Percentiles rank a stretch among this genome's conserved stretches.
These are phyloP conservation scores for Neurospora hispaniola DNA, from an alignment of 495 filamentous ascomycete species.

Conservation along the genomic window DNA sequence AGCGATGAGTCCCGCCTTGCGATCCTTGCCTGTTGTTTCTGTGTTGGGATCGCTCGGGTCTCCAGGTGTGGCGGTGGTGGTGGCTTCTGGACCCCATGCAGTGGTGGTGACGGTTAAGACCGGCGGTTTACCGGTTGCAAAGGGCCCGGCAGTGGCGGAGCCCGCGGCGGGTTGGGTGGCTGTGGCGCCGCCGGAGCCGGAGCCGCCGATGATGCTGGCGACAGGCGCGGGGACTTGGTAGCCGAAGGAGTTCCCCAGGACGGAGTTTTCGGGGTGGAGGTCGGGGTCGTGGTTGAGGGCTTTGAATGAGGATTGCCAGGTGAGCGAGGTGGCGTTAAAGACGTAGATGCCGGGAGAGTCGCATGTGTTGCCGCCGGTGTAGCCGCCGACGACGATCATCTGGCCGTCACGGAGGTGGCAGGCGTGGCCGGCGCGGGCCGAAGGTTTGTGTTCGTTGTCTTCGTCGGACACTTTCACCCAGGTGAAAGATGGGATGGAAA, in stretches of 20 bases:
- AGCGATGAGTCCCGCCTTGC: slow-evolving; percentile 47
- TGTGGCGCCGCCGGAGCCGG: slow-evolving; percentile 50
- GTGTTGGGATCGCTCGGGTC: neutral
- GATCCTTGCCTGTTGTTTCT: slow-evolving; percentile 23
- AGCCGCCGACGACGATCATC: slow-evolving; percentile 64
- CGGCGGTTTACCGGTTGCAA: slow-evolving; percentile 54
- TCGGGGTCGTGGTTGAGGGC: slow-evolving; percentile 28
- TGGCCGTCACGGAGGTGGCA: slow-evolving; percentile 60
- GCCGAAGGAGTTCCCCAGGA: slow-evolving; percentile 46
- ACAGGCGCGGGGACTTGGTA: slow-evolving; percentile 55
- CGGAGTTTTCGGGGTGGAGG: slow-evolving; percentile 30
- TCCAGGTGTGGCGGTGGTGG: slow-evolving; percentile 18
- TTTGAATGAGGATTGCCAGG: slow-evolving; percentile 52
- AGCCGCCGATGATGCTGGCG: slow-evolving; percentile 53
- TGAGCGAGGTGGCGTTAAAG: slow-evolving; percentile 50
- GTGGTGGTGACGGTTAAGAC: slow-evolving; percentile 54
- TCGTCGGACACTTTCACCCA: slow-evolving; percentile 55
- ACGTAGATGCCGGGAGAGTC: slow-evolving; percentile 61
- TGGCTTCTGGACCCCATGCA: slow-evolving; percentile 21
- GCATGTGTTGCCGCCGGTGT: slow-evolving; percentile 51
- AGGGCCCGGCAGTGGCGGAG: slow-evolving; percentile 51
- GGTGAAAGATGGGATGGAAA: slow-evolving; percentile 62
- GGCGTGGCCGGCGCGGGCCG: slow-evolving; percentile 56
- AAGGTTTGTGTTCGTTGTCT: slow-evolving; percentile 39
- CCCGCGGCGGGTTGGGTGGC: slow-evolving; percentile 52